phyloP scores from a whole-genome alignment of 495 filamentous ascomycete genomes.

The Geopyxis carbonaria region DNA sequence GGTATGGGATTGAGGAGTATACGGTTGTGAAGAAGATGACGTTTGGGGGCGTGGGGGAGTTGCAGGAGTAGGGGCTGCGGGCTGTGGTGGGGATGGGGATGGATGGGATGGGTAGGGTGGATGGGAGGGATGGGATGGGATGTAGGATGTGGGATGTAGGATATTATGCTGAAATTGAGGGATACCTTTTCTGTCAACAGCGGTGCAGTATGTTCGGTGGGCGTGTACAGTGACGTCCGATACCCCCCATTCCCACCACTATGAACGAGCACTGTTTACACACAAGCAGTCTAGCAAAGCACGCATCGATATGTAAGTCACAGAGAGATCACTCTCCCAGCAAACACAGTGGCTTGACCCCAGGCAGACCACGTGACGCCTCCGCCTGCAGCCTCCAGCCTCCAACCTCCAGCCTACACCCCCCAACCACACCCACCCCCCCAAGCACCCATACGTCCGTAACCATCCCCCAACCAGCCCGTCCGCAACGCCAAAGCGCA shows the following conservation, averaged over 20 bases:
- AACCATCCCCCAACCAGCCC: too few species aligned
- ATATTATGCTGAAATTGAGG: not conserved
- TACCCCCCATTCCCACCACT: too few species aligned
- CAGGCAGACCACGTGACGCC: too few species aligned
- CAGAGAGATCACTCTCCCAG: not conserved
- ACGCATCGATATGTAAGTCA: not conserved
- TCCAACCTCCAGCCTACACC: too few species aligned
- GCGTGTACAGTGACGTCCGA: not conserved
- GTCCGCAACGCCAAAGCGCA: too few species aligned
- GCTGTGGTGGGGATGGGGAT: too few species aligned
- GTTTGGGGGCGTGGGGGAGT: constrained; percentile 45
- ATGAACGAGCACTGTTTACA: too few species aligned
- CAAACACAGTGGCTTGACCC: too few species aligned
- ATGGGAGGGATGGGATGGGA: not conserved
- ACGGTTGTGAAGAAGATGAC: constrained; percentile 74
- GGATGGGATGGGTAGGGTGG: not conserved
- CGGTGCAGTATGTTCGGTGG: not conserved
- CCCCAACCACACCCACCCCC: too few species aligned
- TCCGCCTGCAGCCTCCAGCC: too few species aligned
- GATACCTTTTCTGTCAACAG: not conserved
- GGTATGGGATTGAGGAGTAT: constrained; percentile 84
- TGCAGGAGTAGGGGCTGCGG: constrained; percentile 18
- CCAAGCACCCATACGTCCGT: too few species aligned
- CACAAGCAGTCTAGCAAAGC: too few species aligned
- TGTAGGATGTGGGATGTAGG: not conserved